phyloP scores from a whole-genome alignment of 129 eudicot genomes.

The Pittosporum tobira region DNA sequence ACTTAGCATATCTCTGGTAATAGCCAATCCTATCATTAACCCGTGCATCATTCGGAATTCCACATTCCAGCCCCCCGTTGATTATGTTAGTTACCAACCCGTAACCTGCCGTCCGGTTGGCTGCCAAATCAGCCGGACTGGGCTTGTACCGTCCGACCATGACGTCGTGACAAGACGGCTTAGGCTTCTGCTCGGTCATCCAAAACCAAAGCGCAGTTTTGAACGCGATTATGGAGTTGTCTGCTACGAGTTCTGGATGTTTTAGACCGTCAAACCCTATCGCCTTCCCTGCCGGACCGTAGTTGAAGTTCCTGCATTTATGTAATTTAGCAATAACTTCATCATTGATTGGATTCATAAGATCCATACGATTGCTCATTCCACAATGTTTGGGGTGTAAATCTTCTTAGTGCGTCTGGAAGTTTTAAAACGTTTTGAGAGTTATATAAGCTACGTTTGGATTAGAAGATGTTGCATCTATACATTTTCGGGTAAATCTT shows the following conservation, averaged over 20 bases:
- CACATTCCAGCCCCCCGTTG: slow-evolving; percentile 35
- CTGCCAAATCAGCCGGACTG: slow-evolving; percentile 17
- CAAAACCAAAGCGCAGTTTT: slow-evolving; percentile 35
- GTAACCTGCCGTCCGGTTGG: slow-evolving; percentile 27
- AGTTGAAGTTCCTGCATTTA: slow-evolving; percentile 32
- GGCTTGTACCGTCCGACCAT: slow-evolving; percentile 27
- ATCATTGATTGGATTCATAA: neutral
- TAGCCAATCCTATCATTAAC: slow-evolving; percentile 31
- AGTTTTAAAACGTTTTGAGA: too few relatives aligned
- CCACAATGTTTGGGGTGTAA: too few relatives aligned
- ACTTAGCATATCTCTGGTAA: slow-evolving; percentile 28
- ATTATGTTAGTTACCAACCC: slow-evolving; percentile 31
- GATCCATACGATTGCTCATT: too few relatives aligned
- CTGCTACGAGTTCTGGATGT: slow-evolving; percentile 30
- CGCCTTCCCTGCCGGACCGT: slow-evolving; percentile 35
- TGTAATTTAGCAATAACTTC: neutral
- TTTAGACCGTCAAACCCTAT: slow-evolving; percentile 27
- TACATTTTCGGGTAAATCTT: too few relatives aligned
- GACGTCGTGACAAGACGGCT: slow-evolving; percentile 31
- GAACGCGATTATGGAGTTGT: slow-evolving; percentile 29
- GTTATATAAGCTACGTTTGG: too few relatives aligned
- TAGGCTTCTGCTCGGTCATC: slow-evolving; percentile 34
- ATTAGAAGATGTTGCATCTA: too few relatives aligned
- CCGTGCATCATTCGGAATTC: slow-evolving; percentile 16
- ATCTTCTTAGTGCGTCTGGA: too few relatives aligned